These are phyloP conservation scores for Tolypocladium pustulatum DNA, from an alignment of 2,329 filamentous ascomycete genomes.

Conservation along the genomic window DNA sequence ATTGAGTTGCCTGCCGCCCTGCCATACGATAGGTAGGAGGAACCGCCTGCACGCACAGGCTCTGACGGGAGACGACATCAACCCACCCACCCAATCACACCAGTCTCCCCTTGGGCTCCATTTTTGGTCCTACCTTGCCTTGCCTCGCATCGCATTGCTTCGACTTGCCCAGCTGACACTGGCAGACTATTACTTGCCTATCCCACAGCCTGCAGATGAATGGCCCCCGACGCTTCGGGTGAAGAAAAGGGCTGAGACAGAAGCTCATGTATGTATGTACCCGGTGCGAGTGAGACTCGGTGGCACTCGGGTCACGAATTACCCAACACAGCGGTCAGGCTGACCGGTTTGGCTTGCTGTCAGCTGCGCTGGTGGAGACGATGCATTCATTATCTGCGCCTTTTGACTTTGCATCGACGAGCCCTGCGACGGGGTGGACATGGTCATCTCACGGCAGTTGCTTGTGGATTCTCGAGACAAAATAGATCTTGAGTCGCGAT, in stretches of 20 bases:
- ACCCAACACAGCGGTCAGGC: neutral
- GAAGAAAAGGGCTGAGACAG: neutral
- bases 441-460: neutral
- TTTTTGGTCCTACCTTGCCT: neutral
- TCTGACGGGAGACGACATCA: neutral
- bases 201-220: neutral
- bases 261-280: neutral
- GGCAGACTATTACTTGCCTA: neutral
- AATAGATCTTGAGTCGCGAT: neutral
- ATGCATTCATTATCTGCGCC: neutral
- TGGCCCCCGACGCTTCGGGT: neutral
- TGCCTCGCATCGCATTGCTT: neutral
- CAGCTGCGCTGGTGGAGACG: neutral
- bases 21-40: neutral
- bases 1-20: neutral
- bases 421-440: neutral
- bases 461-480: neutral
- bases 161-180: neutral
- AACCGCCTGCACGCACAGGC: neutral
- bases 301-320: neutral
- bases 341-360: neutral
- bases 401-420: neutral
- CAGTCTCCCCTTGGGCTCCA: neutral
- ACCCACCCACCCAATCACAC: neutral
- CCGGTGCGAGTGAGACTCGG: neutral